phyloP scores from a whole-genome alignment of 768 basidiomycete genomes.

The Pleurotus sapidus region DNA sequence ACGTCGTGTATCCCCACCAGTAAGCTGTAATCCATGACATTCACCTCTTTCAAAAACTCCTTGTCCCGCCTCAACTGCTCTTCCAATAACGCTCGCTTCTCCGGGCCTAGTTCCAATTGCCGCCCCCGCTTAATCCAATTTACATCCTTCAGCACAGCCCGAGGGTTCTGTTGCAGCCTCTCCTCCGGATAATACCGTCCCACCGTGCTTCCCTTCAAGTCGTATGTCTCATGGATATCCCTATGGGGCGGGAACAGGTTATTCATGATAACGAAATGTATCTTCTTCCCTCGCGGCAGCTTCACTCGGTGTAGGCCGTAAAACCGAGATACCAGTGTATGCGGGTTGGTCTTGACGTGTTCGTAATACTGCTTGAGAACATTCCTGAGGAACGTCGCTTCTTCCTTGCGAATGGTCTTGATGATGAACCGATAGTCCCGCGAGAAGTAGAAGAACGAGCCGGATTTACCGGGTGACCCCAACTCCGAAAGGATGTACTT shows the following conservation, averaged over 20 bases:
- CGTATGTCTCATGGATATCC: conserved; percentile 97
- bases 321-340: conserved; percentile 90
- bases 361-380: conserved; percentile 83
- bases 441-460: conserved; percentile 99
- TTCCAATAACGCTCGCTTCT: conserved; percentile 86
- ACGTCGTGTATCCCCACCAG: conserved; percentile 94
- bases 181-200: conserved; percentile 88
- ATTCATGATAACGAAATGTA: conserved; percentile 99
- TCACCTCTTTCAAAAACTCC: conserved; percentile 76
- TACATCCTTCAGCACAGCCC: conserved; percentile 91
- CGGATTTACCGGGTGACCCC: conserved; percentile 97
- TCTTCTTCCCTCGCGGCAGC: conserved; percentile 88
- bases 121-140: conserved; percentile 90
- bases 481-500: conserved; percentile 98
- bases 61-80: conserved; percentile 90
- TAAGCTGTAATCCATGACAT: conserved; percentile 97
- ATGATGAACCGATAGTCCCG: conserved; percentile 99
- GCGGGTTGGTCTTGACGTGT: conserved; percentile 88
- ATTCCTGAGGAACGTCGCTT: conserved; percentile 88
- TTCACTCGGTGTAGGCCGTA: conserved; percentile 98
- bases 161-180: conserved; percentile 72
- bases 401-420: conserved; percentile 94
- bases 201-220: conserved; percentile 92
- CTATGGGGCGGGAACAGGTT: conserved; percentile 97
- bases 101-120: conserved; percentile 88